Percentiles rank a stretch among this genome's conserved stretches.
These are phyloP conservation scores for Lichenothelia convexa DNA, from an alignment of 495 filamentous ascomycete genomes.

Conservation along the genomic window DNA sequence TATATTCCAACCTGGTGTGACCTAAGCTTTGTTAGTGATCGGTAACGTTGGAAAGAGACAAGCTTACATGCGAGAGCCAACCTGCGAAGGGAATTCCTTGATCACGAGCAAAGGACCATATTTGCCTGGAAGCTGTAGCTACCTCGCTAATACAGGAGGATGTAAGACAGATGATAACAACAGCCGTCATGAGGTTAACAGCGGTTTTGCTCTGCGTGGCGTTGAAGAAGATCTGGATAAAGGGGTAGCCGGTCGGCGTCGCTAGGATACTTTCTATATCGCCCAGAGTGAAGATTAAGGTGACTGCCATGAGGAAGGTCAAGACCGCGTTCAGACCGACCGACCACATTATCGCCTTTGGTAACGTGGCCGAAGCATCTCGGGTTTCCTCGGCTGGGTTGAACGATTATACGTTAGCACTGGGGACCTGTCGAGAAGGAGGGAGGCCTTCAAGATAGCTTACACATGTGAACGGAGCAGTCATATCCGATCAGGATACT, in stretches of 20 bases:
- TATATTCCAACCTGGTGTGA: neutral
- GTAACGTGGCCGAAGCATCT: slow-evolving; percentile 13
- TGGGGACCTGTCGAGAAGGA: neutral
- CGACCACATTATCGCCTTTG: slow-evolving; percentile 11
- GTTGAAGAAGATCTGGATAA: slow-evolving; percentile 16
- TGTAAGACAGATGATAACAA: slow-evolving; percentile 5
- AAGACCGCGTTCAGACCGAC: slow-evolving; percentile 11
- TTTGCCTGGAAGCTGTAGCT: slow-evolving; percentile 12
- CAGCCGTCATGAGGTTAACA: slow-evolving; percentile 5
- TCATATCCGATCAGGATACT: slow-evolving; percentile 6
- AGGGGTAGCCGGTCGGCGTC: slow-evolving; percentile 12
- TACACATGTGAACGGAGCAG: slow-evolving; percentile 6
- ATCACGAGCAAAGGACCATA: too few relatives aligned
- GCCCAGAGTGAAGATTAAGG: slow-evolving; percentile 14
- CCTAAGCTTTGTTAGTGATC: too few relatives aligned
- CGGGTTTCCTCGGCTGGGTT: slow-evolving; percentile 16
- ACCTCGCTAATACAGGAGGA: slow-evolving; percentile 3
- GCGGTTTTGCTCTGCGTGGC: slow-evolving; percentile 10
- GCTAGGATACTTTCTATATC: slow-evolving; percentile 9
- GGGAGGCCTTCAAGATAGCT: neutral
- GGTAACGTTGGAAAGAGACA: too few relatives aligned
- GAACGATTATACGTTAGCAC: slow-evolving; percentile 4
- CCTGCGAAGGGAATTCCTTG: too few relatives aligned
- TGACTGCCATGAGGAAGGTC: slow-evolving; percentile 14
- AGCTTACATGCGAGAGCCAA: too few relatives aligned